Base-by-base conservation (phyloP, 1,139 yeast species). In the Blastobotrys petasosporus region DNA sequence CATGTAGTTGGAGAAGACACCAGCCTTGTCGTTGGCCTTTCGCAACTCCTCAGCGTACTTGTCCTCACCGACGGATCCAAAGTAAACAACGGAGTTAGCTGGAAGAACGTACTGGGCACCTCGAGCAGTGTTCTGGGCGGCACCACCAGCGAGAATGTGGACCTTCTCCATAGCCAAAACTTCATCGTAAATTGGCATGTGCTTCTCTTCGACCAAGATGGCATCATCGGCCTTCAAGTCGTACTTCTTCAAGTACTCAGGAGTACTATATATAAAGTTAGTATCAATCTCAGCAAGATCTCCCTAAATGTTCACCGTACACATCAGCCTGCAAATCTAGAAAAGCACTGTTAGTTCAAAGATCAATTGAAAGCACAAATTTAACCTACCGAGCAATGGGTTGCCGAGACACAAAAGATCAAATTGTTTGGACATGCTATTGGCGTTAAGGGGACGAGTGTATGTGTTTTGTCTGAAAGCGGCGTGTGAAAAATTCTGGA, bases 121-220 rank as follows among this genome's bases (percentile, higher is more conserved):
- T 73, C 99, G 82, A 50, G 98, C 97, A 54, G 98, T 82, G 74
- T 92, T 92, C 73, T 92, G 99, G 51, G 97, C 98, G 59, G 99
- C 98, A 66, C 99, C 99, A 58, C 99, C 99, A 52, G 99, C 98
- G 58, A 92, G 79, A 54, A 81, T 71, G 62, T 80, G 78, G 56
- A 85, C 81, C 52, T 75, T 79, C 37, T 77, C 73, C 65, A 73
- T 71, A 44, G 74, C 67, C 54, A 86, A 71, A 56, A 85, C 76
- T 69, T 90, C 97, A 49, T 77, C 82, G 67, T 74, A 92, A 65
- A 92, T 85, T 48, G 60, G 86, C 78, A 82, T 70, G 71, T 87
- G 97, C 68, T 82, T 78, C 56, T 81, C 90, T 61, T 90, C 97
- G 46, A 83, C 88, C 55, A 92, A 79, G 60, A 92, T 88, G 56